Evolutionary conservation across 2,329 filamentous ascomycete genomes (phyloP).

Genomic region (Berkeleyomyces basicola): DNA sequence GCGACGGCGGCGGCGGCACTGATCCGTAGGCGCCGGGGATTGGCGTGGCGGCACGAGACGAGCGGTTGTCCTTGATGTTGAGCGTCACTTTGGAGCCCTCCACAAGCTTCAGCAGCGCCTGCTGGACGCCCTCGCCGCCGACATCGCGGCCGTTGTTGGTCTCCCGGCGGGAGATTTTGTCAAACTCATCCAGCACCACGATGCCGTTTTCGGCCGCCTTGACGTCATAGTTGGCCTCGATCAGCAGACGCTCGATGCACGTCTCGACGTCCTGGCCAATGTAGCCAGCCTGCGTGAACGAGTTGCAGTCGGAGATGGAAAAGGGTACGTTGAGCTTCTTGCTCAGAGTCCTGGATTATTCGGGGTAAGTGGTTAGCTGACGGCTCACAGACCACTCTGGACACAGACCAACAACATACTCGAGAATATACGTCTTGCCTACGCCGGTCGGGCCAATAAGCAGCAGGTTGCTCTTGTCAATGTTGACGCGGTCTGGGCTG

Average conservation of each 20-base stretch:
- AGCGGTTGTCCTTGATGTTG: slow-evolving; percentile 65
- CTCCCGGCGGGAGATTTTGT: slow-evolving; percentile 86
- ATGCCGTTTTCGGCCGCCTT: slow-evolving; percentile 77
- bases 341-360: slow-evolving; percentile 56
- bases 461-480: slow-evolving; percentile 92
- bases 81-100: slow-evolving; percentile 90
- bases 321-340: slow-evolving; percentile 90
- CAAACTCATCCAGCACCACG: slow-evolving; percentile 89
- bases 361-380: slow-evolving; percentile 15
- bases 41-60: slow-evolving; percentile 34
- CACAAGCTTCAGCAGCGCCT: slow-evolving; percentile 86
- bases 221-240: slow-evolving; percentile 80
- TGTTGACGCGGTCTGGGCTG: slow-evolving; percentile 40
- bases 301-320: slow-evolving; percentile 88
- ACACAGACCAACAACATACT: slow-evolving; percentile 26
- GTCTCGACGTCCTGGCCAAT: slow-evolving; percentile 97
- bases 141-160: slow-evolving; percentile 84
- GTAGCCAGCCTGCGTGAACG: slow-evolving; percentile 90
- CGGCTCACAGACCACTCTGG: not conserved
- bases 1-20: slow-evolving; percentile 23
- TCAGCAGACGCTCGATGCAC: slow-evolving; percentile 77
- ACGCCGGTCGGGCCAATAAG: slow-evolving; percentile 85
- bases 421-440: slow-evolving; percentile 86
- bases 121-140: slow-evolving; percentile 89
- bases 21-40: slow-evolving; percentile 37